Evolutionary conservation across 2,329 filamentous ascomycete genomes (phyloP).

Genomic region (Dichotomopilus funicola): DNA sequence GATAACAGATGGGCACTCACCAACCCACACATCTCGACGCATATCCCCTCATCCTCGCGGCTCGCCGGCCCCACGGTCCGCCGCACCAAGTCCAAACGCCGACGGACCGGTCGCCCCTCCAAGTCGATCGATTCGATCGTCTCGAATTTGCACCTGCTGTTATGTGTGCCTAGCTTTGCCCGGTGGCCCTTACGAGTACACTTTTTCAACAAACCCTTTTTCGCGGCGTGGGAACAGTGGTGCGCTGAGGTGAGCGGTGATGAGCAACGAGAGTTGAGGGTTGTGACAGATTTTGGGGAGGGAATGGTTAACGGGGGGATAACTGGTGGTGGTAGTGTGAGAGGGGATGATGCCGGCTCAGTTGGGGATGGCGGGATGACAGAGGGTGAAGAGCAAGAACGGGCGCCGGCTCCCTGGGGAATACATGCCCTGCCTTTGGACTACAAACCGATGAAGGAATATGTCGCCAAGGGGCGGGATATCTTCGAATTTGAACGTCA

Average conservation of each 20-base stretch:
- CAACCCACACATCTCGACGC: constrained; percentile 72
- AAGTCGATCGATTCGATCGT: constrained; percentile 62
- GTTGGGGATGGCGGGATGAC: neutral
- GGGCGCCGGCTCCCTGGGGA: constrained; percentile 32
- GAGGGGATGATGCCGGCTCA: neutral
- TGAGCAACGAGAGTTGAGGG: constrained; percentile 42
- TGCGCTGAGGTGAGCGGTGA: constrained; percentile 42
- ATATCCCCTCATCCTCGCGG: constrained; percentile 62
- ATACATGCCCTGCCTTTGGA: constrained; percentile 51
- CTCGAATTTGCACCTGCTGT: constrained; percentile 73
- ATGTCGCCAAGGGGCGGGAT: constrained; percentile 49
- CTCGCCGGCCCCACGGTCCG: constrained; percentile 42
- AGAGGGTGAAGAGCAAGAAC: neutral
- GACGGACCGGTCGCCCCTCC: constrained; percentile 46
- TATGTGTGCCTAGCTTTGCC: constrained; percentile 71
- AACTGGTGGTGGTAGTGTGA: no score
- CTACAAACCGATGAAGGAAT: constrained; percentile 46
- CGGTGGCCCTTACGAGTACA: constrained; percentile 76
- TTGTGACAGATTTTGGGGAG: constrained; percentile 50
- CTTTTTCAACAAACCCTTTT: constrained; percentile 68
- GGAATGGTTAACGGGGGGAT: constrained; percentile 4
- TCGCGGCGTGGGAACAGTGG: constrained; percentile 60
- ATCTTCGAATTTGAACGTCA: constrained; percentile 51
- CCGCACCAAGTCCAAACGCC: constrained; percentile 45
- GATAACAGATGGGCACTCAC: constrained; percentile 76